A percentile compares a stretch with the other conserved stretches of the same genome.
phyloP scores from a whole-genome alignment of 805 yeast genomes.

The Lachancea sp. region DNA sequence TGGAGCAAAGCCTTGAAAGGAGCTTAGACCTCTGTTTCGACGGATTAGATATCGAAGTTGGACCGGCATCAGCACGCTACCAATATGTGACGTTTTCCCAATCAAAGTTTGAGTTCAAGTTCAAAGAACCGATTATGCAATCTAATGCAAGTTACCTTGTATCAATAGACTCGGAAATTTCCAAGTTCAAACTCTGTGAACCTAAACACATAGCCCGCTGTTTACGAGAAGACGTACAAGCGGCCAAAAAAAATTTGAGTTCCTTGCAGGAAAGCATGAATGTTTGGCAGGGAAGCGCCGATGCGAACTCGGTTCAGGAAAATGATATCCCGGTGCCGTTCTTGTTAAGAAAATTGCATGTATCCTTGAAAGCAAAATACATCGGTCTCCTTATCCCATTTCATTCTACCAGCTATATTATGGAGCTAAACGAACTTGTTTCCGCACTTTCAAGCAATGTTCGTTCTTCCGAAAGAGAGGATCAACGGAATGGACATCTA shows the following conservation, averaged over 20 bases:
- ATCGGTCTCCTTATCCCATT: constrained; percentile 28
- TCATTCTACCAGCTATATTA: constrained; percentile 23
- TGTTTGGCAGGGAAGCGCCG: neutral
- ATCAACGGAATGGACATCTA: neutral
- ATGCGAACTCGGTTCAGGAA: neutral
- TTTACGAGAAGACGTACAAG: constrained; percentile 24
- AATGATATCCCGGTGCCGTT: neutral
- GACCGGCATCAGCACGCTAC: neutral
- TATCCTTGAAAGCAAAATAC: constrained; percentile 23
- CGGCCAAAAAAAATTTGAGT: constrained; percentile 19
- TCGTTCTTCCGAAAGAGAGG: neutral
- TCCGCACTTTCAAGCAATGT: constrained; percentile 17
- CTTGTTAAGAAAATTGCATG: constrained; percentile 12
- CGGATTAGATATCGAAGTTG: constrained; percentile 1
- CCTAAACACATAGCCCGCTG: constrained; percentile 24
- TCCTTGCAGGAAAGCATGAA: constrained; percentile 8
- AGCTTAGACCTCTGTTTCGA: neutral
- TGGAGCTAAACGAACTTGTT: constrained; percentile 24
- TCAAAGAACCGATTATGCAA: neutral
- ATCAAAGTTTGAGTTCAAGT: neutral
- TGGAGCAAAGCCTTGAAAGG: neutral
- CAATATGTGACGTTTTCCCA: constrained; percentile 6
- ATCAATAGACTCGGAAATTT: constrained; percentile 2
- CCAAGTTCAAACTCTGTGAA: constrained; percentile 23
- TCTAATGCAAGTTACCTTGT: neutral